Conservation (phyloP, 2,329 filamentous ascomycete species). For the Xylogone sp. region DNA sequence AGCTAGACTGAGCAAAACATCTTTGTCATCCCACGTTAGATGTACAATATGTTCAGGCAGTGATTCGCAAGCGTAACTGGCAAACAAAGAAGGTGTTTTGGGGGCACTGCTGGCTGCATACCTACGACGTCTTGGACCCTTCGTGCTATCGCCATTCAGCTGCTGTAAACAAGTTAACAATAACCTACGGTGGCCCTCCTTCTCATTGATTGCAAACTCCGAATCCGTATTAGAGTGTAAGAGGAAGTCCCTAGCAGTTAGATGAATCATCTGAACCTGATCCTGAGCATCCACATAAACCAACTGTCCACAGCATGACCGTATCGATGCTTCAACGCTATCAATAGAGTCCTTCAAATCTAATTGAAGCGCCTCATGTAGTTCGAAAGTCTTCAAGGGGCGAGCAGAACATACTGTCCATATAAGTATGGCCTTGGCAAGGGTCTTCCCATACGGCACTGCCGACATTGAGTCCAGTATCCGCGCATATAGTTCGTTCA, state of each 20-base stretch:
- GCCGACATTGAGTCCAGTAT: slow-evolving; percentile 9
- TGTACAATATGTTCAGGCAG: slow-evolving; percentile 22
- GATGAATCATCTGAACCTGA: slow-evolving; percentile 23
- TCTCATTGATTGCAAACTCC: slow-evolving; percentile 21
- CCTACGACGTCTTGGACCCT: slow-evolving; percentile 3
- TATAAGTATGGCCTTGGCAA: slow-evolving; percentile 23
- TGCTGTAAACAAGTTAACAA: slow-evolving; percentile 21
- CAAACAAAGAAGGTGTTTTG: slow-evolving; percentile 6
- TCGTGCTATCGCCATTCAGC: slow-evolving; percentile 14
- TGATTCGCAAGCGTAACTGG: slow-evolving; percentile 20
- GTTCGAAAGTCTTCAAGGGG: slow-evolving; percentile 20
- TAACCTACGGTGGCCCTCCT: slow-evolving; percentile 21
- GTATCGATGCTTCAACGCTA: slow-evolving; percentile 19
- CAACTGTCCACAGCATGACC: slow-evolving; percentile 27
- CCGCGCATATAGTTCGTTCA: slow-evolving; percentile 18
- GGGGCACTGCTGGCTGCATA: not conserved
- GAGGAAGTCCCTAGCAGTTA: slow-evolving; percentile 26
- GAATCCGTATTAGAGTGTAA: slow-evolving; percentile 14
- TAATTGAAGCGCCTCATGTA: slow-evolving; percentile 24
- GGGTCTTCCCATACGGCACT: slow-evolving; percentile 17
- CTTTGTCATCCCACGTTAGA: slow-evolving; percentile 10
- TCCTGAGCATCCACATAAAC: slow-evolving; percentile 19
- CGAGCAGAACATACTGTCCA: slow-evolving; percentile 24
- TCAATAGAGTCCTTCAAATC: slow-evolving; percentile 22
- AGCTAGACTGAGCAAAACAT: slow-evolving; percentile 15